phyloP scores from a whole-genome alignment of 208 protist species.

The Crithidia sp. region DNA sequence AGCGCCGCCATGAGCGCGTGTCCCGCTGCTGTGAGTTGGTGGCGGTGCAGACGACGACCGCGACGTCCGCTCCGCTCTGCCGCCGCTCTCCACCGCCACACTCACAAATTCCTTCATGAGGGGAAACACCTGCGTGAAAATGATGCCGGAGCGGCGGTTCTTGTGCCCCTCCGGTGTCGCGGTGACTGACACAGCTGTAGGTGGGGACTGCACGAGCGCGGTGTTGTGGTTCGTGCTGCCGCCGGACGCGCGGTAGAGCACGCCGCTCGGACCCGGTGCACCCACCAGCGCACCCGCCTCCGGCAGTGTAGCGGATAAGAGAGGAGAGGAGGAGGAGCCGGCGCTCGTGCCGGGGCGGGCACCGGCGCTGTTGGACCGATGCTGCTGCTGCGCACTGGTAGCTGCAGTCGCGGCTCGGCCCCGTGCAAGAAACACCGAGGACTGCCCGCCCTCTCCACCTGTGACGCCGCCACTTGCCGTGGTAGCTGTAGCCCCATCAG shows the following conservation, averaged over 20 bases:
- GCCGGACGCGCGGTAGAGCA: conserved; percentile 1
- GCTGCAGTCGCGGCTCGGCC: background rate
- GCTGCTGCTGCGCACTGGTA: background rate
- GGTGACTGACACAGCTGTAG: background rate
- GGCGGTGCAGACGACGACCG: conserved; percentile 10
- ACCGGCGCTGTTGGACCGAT: background rate
- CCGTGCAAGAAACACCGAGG: too few relatives aligned
- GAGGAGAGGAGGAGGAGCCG: conserved; percentile 10
- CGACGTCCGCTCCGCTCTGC: background rate
- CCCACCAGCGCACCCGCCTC: background rate
- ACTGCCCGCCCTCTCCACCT: too few relatives aligned
- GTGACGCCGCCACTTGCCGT: too few relatives aligned
- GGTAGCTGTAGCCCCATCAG: background rate
- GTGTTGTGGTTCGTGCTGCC: conserved; percentile 4
- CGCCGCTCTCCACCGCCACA: background rate
- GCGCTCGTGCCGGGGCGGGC: conserved; percentile 10
- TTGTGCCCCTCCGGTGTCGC: background rate
- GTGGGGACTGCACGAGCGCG: background rate
- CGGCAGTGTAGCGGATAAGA: background rate
- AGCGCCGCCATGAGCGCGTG: background rate
- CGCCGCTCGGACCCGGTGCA: background rate
- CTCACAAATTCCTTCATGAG: conserved; percentile 22
- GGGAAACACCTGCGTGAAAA: conserved; percentile 29
- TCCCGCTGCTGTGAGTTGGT: background rate
- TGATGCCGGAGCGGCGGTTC: background rate